Conservation (phyloP, 805 yeast species). For the Metschnikowia matae region DNA sequence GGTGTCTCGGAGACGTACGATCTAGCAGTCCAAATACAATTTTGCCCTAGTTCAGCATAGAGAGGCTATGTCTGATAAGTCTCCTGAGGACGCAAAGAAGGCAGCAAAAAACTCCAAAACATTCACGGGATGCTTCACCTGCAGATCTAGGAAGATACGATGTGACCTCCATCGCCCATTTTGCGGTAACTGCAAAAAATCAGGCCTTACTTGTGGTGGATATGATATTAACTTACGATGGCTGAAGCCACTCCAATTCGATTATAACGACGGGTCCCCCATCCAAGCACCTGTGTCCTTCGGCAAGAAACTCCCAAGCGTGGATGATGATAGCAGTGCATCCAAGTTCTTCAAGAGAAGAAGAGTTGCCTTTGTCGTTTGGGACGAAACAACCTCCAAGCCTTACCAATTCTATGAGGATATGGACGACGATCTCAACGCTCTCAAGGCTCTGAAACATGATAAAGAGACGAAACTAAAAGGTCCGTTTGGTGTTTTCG, state of each 20-base stretch:
- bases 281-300: conserved; percentile 30
- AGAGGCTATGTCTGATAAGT: neutral
- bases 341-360: conserved; percentile 61
- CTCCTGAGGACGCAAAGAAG: neutral
- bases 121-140: conserved; percentile 86
- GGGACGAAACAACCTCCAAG: conserved; percentile 46
- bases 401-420: conserved; percentile 74
- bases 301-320: conserved; percentile 17
- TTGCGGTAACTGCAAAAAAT: conserved; percentile 67
- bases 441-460: conserved; percentile 35
- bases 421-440: conserved; percentile 63
- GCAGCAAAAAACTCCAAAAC: conserved; percentile 45
- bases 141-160: conserved; percentile 73
- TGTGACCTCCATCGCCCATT: conserved; percentile 72
- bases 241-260: conserved; percentile 49
- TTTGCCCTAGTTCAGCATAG: neutral
- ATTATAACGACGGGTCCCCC: conserved; percentile 25
- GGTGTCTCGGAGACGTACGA: neutral
- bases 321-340: conserved; percentile 10
- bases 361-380: conserved; percentile 68
- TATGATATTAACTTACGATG: conserved; percentile 79
- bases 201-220: conserved; percentile 72
- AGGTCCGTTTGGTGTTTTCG: conserved; percentile 84
- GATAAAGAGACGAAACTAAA: conserved; percentile 40
- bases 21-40: neutral